phyloP scores from a whole-genome alignment of 2,329 filamentous ascomycete species.

The Keithomyces neogunnii region DNA sequence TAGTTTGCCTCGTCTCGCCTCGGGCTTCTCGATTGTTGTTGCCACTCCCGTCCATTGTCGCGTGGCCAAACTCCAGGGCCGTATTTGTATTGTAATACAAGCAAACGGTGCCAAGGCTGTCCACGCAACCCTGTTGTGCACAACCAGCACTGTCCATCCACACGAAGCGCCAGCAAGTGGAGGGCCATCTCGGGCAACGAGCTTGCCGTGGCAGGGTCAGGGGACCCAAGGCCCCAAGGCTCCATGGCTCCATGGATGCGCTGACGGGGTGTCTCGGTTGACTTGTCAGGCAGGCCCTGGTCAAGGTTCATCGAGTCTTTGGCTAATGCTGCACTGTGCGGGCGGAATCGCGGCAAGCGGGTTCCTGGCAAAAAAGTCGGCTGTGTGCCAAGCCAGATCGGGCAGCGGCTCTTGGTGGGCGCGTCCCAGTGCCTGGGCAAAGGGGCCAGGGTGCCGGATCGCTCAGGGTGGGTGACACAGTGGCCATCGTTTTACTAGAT shows the following conservation, averaged over 20 bases:
- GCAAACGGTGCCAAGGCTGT: too few species aligned
- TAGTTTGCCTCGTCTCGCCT: neutral
- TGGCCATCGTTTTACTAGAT: too few species aligned
- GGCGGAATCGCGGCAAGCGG: slow-evolving; percentile 3
- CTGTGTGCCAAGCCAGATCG: slow-evolving; percentile 1
- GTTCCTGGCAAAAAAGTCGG: slow-evolving; percentile 3
- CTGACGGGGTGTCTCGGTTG: neutral
- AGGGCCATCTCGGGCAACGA: too few species aligned
- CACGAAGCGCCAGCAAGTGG: too few species aligned
- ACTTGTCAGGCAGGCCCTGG: neutral
- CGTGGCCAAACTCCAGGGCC: too few species aligned
- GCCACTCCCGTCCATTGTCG: neutral
- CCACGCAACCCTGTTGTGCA: too few species aligned
- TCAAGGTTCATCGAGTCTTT: neutral
- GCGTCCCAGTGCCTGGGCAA: neutral
- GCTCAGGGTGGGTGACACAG: too few species aligned
- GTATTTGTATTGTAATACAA: too few species aligned
- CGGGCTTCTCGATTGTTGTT: neutral
- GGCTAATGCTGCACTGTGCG: neutral
- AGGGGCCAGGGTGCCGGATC: too few species aligned
- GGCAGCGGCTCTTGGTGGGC: neutral
- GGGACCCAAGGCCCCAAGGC: neutral
- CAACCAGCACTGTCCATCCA: too few species aligned
- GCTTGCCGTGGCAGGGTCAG: too few species aligned
- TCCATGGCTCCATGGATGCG: neutral